These are phyloP conservation scores for Chrysopogon serrulatus DNA, from an alignment of 176 grass and related monocot genomes.

Conservation along the genomic window DNA sequence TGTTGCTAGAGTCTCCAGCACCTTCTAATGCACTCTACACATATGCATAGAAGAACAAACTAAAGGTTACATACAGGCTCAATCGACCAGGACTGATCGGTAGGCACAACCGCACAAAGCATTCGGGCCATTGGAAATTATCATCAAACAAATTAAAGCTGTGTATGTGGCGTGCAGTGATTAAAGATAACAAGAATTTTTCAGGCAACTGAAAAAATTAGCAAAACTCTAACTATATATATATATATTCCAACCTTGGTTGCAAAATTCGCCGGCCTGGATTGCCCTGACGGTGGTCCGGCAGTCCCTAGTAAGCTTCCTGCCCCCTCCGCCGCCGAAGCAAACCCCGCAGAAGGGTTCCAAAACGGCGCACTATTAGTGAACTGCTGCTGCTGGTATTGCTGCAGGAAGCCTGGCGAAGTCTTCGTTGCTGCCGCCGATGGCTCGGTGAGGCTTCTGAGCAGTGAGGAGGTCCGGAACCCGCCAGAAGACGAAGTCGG, in stretches of 20 bases:
- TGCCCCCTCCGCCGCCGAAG: neutral
- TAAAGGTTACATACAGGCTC: neutral
- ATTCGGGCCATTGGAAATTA: neutral
- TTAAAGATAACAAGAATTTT: neutral
- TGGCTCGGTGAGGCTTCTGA: conserved; percentile 50
- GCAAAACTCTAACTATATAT: neutral
- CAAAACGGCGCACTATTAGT: conserved; percentile 50
- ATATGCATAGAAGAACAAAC: neutral
- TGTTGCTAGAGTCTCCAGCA: conserved; percentile 39
- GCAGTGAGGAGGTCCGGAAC: conserved; percentile 29
- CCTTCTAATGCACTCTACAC: conserved; percentile 56
- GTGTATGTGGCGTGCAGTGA: neutral
- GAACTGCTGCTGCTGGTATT: conserved; percentile 33
- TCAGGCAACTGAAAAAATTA: neutral
- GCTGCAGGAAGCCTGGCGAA: conserved; percentile 17
- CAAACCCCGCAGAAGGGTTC: conserved; percentile 35
- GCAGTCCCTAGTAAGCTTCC: neutral
- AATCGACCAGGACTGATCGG: neutral
- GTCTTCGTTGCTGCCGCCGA: neutral
- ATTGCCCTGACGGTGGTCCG: neutral
- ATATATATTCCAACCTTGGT: conserved; percentile 6
- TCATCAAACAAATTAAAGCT: neutral
- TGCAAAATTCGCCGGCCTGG: neutral
- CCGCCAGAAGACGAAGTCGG: conserved; percentile 25
- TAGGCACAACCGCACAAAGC: neutral